A percentile compares a stretch with the other conserved stretches of the same genome.
Conservation (phyloP, 2,329 filamentous ascomycete genomes). For the Cladophialophora bantiana region DNA sequence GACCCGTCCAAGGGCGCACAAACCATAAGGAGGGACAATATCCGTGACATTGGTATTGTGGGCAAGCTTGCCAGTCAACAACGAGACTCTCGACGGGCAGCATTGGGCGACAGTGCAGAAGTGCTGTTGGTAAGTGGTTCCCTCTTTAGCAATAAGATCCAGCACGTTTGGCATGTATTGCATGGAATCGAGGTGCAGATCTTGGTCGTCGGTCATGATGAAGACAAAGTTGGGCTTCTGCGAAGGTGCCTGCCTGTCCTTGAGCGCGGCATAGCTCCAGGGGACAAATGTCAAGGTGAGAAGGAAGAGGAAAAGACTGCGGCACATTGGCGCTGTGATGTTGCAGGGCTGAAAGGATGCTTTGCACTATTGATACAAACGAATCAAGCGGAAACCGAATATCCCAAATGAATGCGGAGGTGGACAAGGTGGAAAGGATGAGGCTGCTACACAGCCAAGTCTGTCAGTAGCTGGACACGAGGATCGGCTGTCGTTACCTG, state of each 20-base stretch:
- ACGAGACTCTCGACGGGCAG: constrained; percentile 70
- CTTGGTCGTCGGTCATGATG: constrained; percentile 73
- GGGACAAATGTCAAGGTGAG: neutral
- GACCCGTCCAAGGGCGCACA: neutral
- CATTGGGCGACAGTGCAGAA: constrained; percentile 72
- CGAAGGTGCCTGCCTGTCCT: neutral
- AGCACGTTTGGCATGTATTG: constrained; percentile 66
- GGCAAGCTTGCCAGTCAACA: constrained; percentile 70
- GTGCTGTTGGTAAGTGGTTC: constrained; percentile 67
- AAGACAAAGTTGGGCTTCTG: constrained; percentile 66
- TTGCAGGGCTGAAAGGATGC: neutral
- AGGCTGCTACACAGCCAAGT: neutral
- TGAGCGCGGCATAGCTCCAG: constrained; percentile 1
- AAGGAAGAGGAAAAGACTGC: constrained; percentile 4
- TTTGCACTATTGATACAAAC: neutral
- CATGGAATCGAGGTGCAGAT: constrained; percentile 66
- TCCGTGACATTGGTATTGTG: constrained; percentile 76
- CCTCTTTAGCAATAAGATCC: constrained; percentile 63
- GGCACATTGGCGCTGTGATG: neutral
- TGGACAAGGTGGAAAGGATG: neutral
- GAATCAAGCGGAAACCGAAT: neutral
- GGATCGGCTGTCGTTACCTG: neutral
- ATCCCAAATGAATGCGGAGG: neutral
- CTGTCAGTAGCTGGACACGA: neutral
- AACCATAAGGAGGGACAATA: constrained; percentile 51